Conservation (phyloP, 306 rosid genomes). For the Rubus parviflorus region DNA sequence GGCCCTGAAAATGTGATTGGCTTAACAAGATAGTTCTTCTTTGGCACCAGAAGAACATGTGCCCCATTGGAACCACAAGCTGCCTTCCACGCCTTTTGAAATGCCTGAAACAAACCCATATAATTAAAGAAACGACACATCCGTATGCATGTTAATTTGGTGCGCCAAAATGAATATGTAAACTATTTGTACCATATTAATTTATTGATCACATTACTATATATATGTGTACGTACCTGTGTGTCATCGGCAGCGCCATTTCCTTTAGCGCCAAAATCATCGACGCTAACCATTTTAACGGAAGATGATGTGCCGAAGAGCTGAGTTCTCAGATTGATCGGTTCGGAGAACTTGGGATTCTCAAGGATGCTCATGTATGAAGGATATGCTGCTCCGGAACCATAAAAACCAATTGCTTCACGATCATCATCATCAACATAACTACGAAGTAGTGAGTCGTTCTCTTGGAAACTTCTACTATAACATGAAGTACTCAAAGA, state of each 20-base stretch:
- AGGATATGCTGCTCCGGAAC: neutral
- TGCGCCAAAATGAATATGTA: too few relatives aligned
- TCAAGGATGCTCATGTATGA: constrained; percentile 8
- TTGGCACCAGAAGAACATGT: constrained; percentile 43
- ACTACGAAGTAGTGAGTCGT: neutral
- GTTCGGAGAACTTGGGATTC: neutral
- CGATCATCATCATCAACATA: neutral
- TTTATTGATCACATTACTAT: neutral
- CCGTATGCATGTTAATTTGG: neutral
- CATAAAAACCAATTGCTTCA: neutral
- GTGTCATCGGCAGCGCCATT: constrained; percentile 28
- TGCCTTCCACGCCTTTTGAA: constrained; percentile 61
- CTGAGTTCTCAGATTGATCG: neutral
- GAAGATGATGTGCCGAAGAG: constrained; percentile 11
- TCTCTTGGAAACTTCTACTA: neutral
- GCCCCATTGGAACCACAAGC: constrained; percentile 47
- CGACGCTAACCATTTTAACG: constrained; percentile 12
- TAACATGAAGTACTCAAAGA: neutral
- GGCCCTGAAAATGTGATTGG: constrained; percentile 72
- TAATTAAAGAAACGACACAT: too few relatives aligned
- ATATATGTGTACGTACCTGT: constrained; percentile 6
- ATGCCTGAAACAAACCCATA: constrained; percentile 46
- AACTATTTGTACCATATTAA: constrained; percentile 3
- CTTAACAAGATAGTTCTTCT: constrained; percentile 52
- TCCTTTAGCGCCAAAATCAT: constrained; percentile 33